Conservation (phyloP, 495 filamentous ascomycete genomes). For the Venustampulla echinocandica region DNA sequence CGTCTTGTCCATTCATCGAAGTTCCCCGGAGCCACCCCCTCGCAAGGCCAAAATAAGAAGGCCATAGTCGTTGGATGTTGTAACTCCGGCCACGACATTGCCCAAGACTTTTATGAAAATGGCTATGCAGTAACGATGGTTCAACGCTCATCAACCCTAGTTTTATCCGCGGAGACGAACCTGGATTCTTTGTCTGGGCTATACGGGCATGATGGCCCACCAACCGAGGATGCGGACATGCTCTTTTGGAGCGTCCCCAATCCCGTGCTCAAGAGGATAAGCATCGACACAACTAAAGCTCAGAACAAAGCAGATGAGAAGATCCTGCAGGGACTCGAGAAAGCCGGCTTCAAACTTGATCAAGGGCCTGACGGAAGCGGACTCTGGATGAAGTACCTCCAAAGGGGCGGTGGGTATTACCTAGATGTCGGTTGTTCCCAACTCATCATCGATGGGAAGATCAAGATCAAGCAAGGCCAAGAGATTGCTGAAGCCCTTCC, state of each 20-base stretch:
- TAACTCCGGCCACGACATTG: slow-evolving; percentile 77
- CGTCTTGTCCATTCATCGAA: slow-evolving; percentile 62
- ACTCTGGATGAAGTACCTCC: slow-evolving; percentile 65
- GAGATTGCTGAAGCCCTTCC: slow-evolving; percentile 53
- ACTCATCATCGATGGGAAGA: slow-evolving; percentile 67
- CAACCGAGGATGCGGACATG: slow-evolving; percentile 57
- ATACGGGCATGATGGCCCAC: slow-evolving; percentile 55
- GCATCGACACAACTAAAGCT: slow-evolving; percentile 37
- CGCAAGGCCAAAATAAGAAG: slow-evolving; percentile 44
- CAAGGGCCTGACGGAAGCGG: slow-evolving; percentile 56
- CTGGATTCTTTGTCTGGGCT: slow-evolving; percentile 26
- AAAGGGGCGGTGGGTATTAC: slow-evolving; percentile 71
- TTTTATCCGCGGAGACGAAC: slow-evolving; percentile 50
- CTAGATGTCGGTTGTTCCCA: slow-evolving; percentile 70
- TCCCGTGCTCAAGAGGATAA: slow-evolving; percentile 40
- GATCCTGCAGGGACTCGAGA: slow-evolving; percentile 41
- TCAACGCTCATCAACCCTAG: slow-evolving; percentile 66
- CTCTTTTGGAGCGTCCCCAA: slow-evolving; percentile 41
- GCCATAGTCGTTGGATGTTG: slow-evolving; percentile 71
- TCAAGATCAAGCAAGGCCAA: slow-evolving; percentile 65
- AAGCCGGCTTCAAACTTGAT: slow-evolving; percentile 56
- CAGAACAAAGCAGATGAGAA: slow-evolving; percentile 40
- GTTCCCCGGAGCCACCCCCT: slow-evolving; percentile 40
- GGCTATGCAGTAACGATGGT: slow-evolving; percentile 81
- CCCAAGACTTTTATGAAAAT: slow-evolving; percentile 71